These are phyloP conservation scores for Eucalyptus leucophloia DNA, from an alignment of 345 rosid genomes.

Conservation along the genomic window DNA sequence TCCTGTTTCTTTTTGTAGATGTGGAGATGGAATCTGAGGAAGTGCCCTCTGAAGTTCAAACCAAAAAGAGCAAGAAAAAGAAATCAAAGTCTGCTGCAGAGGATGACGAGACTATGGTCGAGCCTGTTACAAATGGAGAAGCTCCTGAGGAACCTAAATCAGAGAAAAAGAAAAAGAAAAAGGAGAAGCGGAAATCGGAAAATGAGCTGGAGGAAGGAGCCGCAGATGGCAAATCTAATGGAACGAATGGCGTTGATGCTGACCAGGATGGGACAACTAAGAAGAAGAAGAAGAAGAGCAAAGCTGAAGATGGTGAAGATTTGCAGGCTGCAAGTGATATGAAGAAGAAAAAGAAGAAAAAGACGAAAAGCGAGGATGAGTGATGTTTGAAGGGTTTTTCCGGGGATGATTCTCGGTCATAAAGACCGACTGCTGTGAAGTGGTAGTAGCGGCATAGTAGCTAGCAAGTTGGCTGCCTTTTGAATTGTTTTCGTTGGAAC, in stretches of 20 bases:
- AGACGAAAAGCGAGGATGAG: conserved; percentile 19
- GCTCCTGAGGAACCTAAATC: conserved; percentile 27
- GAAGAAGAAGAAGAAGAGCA: conserved; percentile 25
- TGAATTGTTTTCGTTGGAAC: neutral
- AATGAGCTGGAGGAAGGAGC: conserved; percentile 9
- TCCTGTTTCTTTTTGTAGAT: neutral
- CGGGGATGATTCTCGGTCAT: neutral
- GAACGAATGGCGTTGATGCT: neutral
- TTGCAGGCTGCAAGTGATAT: conserved; percentile 6
- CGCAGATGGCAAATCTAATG: conserved; percentile 1
- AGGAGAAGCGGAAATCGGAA: conserved; percentile 17
- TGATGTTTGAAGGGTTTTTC: neutral
- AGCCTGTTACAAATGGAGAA: conserved; percentile 15
- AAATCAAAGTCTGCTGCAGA: conserved; percentile 26
- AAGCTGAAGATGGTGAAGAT: conserved; percentile 13
- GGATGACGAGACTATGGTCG: conserved; percentile 22
- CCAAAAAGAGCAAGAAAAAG: conserved; percentile 55
- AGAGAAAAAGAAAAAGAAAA: conserved; percentile 34
- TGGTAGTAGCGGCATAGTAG: neutral
- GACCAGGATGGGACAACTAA: conserved; percentile 16
- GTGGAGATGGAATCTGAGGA: conserved; percentile 39
- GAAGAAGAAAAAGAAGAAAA: conserved; percentile 36
- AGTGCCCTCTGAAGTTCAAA: conserved; percentile 19
- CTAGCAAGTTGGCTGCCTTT: neutral
- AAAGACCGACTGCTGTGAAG: neutral